Evolutionary conservation across 192 early-diverging fungal genomes (phyloP).

Genomic region (Geranomyces variabilis): DNA sequence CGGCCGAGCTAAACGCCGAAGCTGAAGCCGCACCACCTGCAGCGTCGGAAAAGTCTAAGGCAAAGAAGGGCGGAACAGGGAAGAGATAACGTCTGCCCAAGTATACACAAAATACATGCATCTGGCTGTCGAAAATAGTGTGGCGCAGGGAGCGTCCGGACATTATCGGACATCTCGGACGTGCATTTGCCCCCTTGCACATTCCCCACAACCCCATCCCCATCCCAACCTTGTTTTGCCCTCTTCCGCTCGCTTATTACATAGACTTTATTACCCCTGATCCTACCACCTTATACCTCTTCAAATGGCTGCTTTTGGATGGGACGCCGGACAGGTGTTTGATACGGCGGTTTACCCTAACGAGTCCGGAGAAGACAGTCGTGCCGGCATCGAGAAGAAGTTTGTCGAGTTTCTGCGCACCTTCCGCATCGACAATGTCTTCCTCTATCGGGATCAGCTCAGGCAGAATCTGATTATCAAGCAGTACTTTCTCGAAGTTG

Average conservation of each 20-base stretch:
- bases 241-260: too few species aligned
- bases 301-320: constrained; percentile 62
- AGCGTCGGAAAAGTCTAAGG: constrained; percentile 7
- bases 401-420: constrained; percentile 84
- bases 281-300: too few species aligned
- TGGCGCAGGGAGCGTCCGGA: too few species aligned
- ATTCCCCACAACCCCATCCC: too few species aligned
- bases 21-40: constrained; percentile 14
- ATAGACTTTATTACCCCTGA: too few species aligned
- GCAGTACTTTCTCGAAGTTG: constrained; percentile 82
- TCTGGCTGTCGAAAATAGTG: too few species aligned
- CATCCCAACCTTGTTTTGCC: too few species aligned
- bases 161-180: too few species aligned
- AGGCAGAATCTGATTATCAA: constrained; percentile 78
- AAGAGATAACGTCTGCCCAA: constrained; percentile 15
- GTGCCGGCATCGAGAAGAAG: constrained; percentile 55
- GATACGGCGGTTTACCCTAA: constrained; percentile 49
- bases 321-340: constrained; percentile 82
- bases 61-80: constrained; percentile 13
- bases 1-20: constrained; percentile 31
- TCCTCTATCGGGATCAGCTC: constrained; percentile 91
- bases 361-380: constrained; percentile 50
- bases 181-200: too few species aligned
- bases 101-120: too few species aligned
- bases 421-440: constrained; percentile 82